A percentile compares a stretch with the other conserved stretches of the same genome.
phyloP scores from a whole-genome alignment of 2,329 filamentous ascomycete species.

The Diplocarpon rosae region DNA sequence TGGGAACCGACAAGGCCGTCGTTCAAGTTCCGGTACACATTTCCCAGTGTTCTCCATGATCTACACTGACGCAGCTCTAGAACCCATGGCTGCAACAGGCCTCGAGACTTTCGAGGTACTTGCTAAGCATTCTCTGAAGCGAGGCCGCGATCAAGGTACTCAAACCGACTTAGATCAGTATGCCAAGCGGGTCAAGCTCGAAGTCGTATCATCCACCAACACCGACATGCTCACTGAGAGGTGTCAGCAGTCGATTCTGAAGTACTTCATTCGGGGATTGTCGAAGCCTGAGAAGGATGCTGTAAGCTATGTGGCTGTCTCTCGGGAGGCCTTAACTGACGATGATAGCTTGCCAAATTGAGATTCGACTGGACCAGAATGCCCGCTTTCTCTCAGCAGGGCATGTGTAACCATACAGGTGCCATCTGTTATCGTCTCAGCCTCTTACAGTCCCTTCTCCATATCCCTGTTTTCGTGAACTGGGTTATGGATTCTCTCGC shows the following conservation, averaged over 20 bases:
- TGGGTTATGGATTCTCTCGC: constrained; percentile 22
- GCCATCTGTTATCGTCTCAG: constrained; percentile 27
- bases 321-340: not conserved
- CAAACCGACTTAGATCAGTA: not conserved
- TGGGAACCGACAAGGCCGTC: too few species aligned
- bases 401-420: constrained; percentile 21
- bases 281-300: not conserved
- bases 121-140: not conserved
- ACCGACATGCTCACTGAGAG: not conserved
- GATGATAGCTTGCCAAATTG: not conserved
- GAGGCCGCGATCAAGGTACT: not conserved
- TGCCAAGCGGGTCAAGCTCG: not conserved
- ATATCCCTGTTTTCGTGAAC: constrained; percentile 26
- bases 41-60: too few species aligned
- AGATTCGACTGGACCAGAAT: constrained; percentile 11
- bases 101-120: not conserved
- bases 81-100: not conserved
- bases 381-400: constrained; percentile 18
- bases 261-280: not conserved
- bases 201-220: not conserved
- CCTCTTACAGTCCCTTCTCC: constrained; percentile 27
- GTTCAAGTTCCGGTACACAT: too few species aligned
- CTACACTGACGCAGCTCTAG: too few species aligned
- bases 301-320: not conserved
- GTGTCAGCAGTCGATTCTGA: not conserved